These are phyloP conservation scores for Ceratobasidium sp. DNA, from an alignment of 1,284 basidiomycete species.

Conservation along the genomic window DNA sequence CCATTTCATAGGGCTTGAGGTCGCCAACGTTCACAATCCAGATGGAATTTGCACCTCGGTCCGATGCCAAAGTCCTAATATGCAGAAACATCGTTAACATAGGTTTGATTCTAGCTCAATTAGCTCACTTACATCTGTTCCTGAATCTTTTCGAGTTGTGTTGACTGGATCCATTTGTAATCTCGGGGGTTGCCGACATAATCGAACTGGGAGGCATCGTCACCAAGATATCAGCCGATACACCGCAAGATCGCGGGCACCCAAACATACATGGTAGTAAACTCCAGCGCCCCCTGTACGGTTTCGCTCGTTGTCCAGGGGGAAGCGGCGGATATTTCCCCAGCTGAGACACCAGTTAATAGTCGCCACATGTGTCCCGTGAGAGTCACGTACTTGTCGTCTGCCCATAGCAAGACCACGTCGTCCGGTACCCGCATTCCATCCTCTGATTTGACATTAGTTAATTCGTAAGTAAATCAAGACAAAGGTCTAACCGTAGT, in stretches of 20 bases:
- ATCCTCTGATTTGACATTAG: constrained; percentile 21
- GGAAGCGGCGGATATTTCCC: constrained; percentile 72
- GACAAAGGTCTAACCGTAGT: constrained; percentile 60
- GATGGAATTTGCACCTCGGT: constrained; percentile 52
- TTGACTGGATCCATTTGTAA: constrained; percentile 57
- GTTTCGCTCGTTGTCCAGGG: constrained; percentile 65
- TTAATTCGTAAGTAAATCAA: neutral
- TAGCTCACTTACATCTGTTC: constrained; percentile 45
- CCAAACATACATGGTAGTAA: constrained; percentile 72
- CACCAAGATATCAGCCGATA: constrained; percentile 7
- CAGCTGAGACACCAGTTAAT: constrained; percentile 58
- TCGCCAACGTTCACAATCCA: constrained; percentile 68
- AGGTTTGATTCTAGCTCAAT: neutral
- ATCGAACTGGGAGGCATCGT: constrained; percentile 59
- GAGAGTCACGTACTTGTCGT: constrained; percentile 66
- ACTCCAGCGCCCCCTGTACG: constrained; percentile 74
- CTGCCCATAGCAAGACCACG: constrained; percentile 70
- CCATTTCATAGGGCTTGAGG: constrained; percentile 76
- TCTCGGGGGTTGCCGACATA: constrained; percentile 59
- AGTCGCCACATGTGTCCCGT: neutral
- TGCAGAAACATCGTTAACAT: neutral
- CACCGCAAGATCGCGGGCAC: neutral
- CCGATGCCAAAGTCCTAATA: constrained; percentile 49
- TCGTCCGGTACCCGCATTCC: constrained; percentile 53
- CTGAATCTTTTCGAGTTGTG: constrained; percentile 46